Evolutionary conservation across 2,329 filamentous ascomycete species (phyloP), one percentile per base, ranked within the genome.

Genomic region (Fusarium xyrophilum): DNA sequence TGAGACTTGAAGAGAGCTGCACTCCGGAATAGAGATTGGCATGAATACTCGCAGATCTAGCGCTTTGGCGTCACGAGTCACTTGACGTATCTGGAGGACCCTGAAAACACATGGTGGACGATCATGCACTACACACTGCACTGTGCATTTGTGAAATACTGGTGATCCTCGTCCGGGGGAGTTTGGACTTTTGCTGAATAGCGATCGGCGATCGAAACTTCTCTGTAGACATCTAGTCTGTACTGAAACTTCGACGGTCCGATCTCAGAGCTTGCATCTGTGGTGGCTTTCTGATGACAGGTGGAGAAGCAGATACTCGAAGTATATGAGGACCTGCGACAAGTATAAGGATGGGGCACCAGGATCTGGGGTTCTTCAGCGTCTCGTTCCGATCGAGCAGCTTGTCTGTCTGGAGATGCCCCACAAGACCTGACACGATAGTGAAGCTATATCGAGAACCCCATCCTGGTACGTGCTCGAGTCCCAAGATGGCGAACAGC

Each of bases 121-220:
- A 65, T 48, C 59, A 50, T 39, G 46, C 33, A 63, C 44, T 60
- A 50, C 65, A 50, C 65, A 67, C 17, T 43, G 6, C 23, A 43
- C 65, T 67, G 65, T n/a, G n/a, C n/a, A n/a, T n/a, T n/a, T n/a
- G n/a, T 68, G 65, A 52, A 51, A 56, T 67, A 67, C 65, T 68
- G 50, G 40, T 55, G 65, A 69, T 68, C 56, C 61, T 69, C 62
- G 65, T 57, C 65, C 51, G 65, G 65, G 65, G 65, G 65, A 65
- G 50, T 65, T 68, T 68, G 36, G 12, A 23, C 10, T 11, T 61
- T 46, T 43, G 36, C 44, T 61, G 60, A 19, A 40, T 56, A 17
- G 23, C 28, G 62, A 65, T 65, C 62, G 60, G 60, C 62, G 54
- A 65, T 65, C 42, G 11, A 23, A 50, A 39, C n/a, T 64, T 35